Percentiles rank a stretch among this genome's conserved stretches.
These are phyloP conservation scores for Dimocarpus longan DNA, from an alignment of 345 rosid genomes.

Conservation along the genomic window DNA sequence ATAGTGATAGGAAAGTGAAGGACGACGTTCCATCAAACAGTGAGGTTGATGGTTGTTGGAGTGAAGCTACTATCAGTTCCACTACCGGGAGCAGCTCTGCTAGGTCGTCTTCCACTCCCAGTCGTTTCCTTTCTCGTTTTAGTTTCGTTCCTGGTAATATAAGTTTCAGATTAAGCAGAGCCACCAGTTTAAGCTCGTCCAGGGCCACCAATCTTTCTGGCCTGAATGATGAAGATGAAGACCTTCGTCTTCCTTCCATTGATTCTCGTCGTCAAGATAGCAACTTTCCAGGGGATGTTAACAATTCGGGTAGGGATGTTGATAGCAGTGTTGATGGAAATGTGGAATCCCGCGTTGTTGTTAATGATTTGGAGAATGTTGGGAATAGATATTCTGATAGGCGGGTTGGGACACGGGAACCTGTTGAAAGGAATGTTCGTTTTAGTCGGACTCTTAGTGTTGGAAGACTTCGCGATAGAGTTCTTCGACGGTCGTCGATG, in stretches of 20 bases:
- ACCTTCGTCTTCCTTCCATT: slow-evolving; percentile 23
- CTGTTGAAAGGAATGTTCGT: slow-evolving; percentile 76
- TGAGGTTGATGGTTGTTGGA: slow-evolving; percentile 52
- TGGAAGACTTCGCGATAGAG: slow-evolving; percentile 97
- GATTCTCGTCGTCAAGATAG: slow-evolving; percentile 18
- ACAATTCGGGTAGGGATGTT: slow-evolving; percentile 35
- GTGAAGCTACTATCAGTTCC: slow-evolving; percentile 36
- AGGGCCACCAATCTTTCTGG: slow-evolving; percentile 46
- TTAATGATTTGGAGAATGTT: slow-evolving; percentile 44
- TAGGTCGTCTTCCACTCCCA: slow-evolving; percentile 50
- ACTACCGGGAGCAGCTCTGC: slow-evolving; percentile 53
- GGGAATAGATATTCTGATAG: slow-evolving; percentile 56
- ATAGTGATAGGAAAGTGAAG: slow-evolving; percentile 44
- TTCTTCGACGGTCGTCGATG: slow-evolving; percentile 75
- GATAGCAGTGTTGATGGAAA: slow-evolving; percentile 37
- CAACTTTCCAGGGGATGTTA: slow-evolving; percentile 20
- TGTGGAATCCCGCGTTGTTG: slow-evolving; percentile 35
- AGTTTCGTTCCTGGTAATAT: slow-evolving; percentile 81
- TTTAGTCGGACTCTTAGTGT: slow-evolving; percentile 95
- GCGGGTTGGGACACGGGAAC: slow-evolving; percentile 59
- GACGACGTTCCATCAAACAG: slow-evolving; percentile 40
- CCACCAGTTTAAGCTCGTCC: slow-evolving; percentile 76
- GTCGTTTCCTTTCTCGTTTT: slow-evolving; percentile 77
- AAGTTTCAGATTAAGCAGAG: slow-evolving; percentile 78
- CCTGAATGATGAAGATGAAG: slow-evolving; percentile 36